These are phyloP conservation scores for Penicillium flavigenum DNA, from an alignment of 495 filamentous ascomycete genomes.

Conservation along the genomic window DNA sequence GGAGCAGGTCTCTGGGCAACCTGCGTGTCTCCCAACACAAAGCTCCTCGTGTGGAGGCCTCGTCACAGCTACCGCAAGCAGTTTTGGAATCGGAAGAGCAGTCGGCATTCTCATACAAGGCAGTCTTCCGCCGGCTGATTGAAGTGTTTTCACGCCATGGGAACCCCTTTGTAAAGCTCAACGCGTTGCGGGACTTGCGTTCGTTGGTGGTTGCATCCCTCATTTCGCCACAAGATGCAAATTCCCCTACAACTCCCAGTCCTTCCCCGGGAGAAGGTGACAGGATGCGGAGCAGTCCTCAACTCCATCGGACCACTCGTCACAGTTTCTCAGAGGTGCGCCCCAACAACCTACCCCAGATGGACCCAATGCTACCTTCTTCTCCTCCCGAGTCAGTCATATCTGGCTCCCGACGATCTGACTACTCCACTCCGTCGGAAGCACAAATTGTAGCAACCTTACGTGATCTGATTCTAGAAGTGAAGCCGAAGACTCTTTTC, in stretches of 20 bases:
- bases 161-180: conserved; percentile 83
- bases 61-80: not conserved
- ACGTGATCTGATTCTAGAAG: conserved; percentile 71
- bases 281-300: not conserved
- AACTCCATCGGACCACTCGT: conserved; percentile 27
- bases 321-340: conserved; percentile 40
- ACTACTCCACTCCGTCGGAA: conserved; percentile 47
- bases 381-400: conserved; percentile 37
- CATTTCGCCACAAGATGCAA: conserved; percentile 48
- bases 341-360: conserved; percentile 14
- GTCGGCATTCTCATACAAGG: conserved; percentile 63
- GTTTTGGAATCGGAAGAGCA: conserved; percentile 15
- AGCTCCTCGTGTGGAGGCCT: not conserved
- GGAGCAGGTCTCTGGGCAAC: conserved; percentile 39
- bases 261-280: conserved; percentile 8
- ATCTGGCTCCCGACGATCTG: conserved; percentile 40
- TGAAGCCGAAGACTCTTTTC: conserved; percentile 88
- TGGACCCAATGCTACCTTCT: conserved; percentile 24
- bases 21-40: conserved; percentile 6
- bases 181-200: conserved; percentile 78
- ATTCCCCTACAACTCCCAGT: conserved; percentile 11
- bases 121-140: conserved; percentile 75
- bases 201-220: conserved; percentile 77
- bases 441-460: conserved; percentile 72
- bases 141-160: conserved; percentile 87